These are phyloP conservation scores for Ogataea salicorniae DNA, from an alignment of 805 yeast genomes.

Conservation along the genomic window DNA sequence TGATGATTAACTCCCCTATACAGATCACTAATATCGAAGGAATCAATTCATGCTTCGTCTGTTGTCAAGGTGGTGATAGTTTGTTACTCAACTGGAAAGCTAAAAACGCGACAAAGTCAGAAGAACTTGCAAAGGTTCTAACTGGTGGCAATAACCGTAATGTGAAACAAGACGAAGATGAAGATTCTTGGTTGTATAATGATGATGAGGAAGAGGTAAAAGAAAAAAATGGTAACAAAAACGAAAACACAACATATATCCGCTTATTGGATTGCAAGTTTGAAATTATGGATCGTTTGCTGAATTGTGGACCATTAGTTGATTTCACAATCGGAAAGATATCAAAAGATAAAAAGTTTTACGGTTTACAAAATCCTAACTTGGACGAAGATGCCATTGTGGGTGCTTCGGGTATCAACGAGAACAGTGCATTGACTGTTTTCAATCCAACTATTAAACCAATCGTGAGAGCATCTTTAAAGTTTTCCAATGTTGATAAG, in stretches of 20 bases:
- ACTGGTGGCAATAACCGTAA: too few relatives aligned
- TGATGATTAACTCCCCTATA: constrained; percentile 32
- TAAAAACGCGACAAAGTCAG: constrained; percentile 11
- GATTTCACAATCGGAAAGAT: constrained; percentile 61
- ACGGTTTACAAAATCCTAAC: constrained; percentile 68
- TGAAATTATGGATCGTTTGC: constrained; percentile 45
- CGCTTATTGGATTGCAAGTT: constrained; percentile 32
- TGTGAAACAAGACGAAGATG: constrained; percentile 28
- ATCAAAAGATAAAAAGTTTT: constrained; percentile 46
- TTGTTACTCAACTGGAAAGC: constrained; percentile 40
- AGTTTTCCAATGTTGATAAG: constrained; percentile 65
- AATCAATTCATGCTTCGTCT: constrained; percentile 47
- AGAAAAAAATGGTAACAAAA: background rate
- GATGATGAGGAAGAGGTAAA: constrained; percentile 29
- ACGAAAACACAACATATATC: background rate
- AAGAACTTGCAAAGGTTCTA: too few relatives aligned
- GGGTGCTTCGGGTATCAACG: constrained; percentile 61
- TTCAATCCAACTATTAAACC: constrained; percentile 70
- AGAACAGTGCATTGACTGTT: constrained; percentile 50
- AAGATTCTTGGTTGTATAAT: constrained; percentile 38
- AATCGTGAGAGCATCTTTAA: constrained; percentile 56
- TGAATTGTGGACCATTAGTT: constrained; percentile 70
- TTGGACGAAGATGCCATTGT: constrained; percentile 61
- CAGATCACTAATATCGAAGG: constrained; percentile 36
- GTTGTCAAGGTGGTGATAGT: constrained; percentile 57